Base-by-base conservation (phyloP, 352 stramenopile species). In the Achlya hypogyna region DNA sequence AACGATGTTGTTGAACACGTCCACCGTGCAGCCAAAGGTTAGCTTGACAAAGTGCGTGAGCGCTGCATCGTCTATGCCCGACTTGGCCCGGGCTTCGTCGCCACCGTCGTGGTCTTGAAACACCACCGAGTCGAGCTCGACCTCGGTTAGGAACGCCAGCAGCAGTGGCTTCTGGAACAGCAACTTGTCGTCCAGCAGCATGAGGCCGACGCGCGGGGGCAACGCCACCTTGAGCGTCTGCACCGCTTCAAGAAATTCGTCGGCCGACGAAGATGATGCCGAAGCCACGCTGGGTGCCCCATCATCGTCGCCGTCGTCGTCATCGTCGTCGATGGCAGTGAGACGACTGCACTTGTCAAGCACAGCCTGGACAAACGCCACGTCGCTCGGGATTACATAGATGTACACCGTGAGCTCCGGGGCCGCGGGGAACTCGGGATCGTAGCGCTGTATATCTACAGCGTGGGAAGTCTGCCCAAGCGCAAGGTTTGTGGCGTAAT, bases 1-100 rank as follows among this genome's bases (percentile, higher is more conserved):
- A 20, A 67, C 60, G 42, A 67, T 67, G 25, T 67, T 67, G 27
- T 67, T 67, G 51, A 67, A 67, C 9, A 51, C 60, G 29, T 67
- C 47, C 22, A 67, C 3, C n/a, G 43, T 22, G 51, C 18, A 4
- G 28, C 18, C 20, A 20, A 32, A n/a, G 22, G 47, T 47, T 23
- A 49, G 23, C 49, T 67, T 67, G 28, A 43, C 20, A 58, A 59
- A 67, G 5, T 32, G 2, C 3, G 60, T 35, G 12, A 40, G 42
- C 54, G 31, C 49, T 56, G 12, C 49, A 38, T 56, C 49, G 25
- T 3, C 8, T 56, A 27, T 1, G 25, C 25, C 10, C 31, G 49
- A 31, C 8, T 56, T 56, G 14, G 16, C 49, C 31, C 14, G 25
- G 10, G 49, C 25, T 1, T 22, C 25, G 8, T 16, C 35, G 29